These are phyloP conservation scores for Elsinoe ampelina DNA, from an alignment of 2,329 filamentous ascomycete genomes.

Conservation along the genomic window DNA sequence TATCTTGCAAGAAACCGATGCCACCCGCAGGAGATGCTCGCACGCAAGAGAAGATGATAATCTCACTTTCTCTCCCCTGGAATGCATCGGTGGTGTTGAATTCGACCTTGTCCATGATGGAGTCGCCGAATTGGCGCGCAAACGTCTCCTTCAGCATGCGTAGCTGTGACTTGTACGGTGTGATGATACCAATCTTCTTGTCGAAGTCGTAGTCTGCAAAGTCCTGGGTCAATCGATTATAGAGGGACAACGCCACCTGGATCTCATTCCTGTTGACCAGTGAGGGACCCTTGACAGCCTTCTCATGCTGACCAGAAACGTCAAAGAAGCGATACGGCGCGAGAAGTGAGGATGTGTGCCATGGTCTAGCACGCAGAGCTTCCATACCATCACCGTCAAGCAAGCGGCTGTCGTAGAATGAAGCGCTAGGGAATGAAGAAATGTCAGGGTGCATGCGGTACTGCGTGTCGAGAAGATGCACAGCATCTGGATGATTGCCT, in stretches of 20 bases:
- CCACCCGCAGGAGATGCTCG: slow-evolving; percentile 85
- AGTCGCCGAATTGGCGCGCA: slow-evolving; percentile 58
- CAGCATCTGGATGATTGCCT: slow-evolving; percentile 73
- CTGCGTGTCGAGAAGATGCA: slow-evolving; percentile 93
- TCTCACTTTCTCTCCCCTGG: slow-evolving; percentile 90
- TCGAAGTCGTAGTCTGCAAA: slow-evolving; percentile 59
- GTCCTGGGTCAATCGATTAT: slow-evolving; percentile 67
- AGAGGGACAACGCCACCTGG: slow-evolving; percentile 76
- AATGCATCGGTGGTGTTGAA: slow-evolving; percentile 99
- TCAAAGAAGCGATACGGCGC: slow-evolving; percentile 97
- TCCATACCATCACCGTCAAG: slow-evolving; percentile 80
- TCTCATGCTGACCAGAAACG: slow-evolving; percentile 76
- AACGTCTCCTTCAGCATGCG: slow-evolving; percentile 71
- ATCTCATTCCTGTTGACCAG: slow-evolving; percentile 83
- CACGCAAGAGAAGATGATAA: slow-evolving; percentile 98
- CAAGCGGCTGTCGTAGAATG: slow-evolving; percentile 85
- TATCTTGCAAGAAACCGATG: slow-evolving; percentile 97
- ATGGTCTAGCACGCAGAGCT: slow-evolving; percentile 63
- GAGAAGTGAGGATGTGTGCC: slow-evolving; percentile 74
- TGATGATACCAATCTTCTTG: slow-evolving; percentile 91
- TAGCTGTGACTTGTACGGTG: slow-evolving; percentile 92
- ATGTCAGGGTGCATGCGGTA: slow-evolving; percentile 99
- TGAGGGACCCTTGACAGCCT: slow-evolving; percentile 75
- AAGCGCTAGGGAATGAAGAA: slow-evolving; percentile 75
- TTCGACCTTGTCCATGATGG: slow-evolving; percentile 70